Base-by-base conservation (phyloP, 164 flowering plant genomes). In the Magnolia changhungtana region DNA sequence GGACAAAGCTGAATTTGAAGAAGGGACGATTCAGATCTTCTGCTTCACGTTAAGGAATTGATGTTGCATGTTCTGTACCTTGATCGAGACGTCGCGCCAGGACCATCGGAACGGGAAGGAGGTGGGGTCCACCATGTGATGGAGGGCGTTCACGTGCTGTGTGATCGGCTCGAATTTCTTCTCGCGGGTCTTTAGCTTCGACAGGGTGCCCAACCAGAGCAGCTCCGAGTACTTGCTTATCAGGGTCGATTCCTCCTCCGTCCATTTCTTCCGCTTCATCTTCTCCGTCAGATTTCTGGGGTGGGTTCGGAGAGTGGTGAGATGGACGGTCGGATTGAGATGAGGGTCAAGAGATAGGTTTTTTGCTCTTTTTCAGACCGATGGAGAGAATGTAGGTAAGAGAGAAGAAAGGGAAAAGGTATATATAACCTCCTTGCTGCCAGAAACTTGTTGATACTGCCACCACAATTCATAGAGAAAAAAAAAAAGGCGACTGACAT, bases 51-150 rank as follows among this genome's bases (percentile, higher is more conserved):
- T 92, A 72, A 94, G 55, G 79, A 92, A 94, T 85, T 92, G 97
- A 76, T 92, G 96, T 58, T 96, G 87, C 98, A 94, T 94, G 88
- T 94, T 94, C 81, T 94, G 98, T 75, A 94, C 90, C 77, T 94
- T 94, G 82, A 94, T 87, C 19, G 96, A 92, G 3, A 92, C 95
- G 77, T 94, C 98, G 14, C 96, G 89, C 98, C 98, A 94, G 0
- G 97, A 85, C 98, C 97, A 94, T 64, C 80, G 80, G 83, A 92
- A 94, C 13, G 97, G 98, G 82, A 83, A 92, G 76, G 76, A 72
- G 58, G 77, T n/a, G 0, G 97, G 92, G 82, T 92, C 92, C 8
- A 21, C 85, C 37, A 83, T 87, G 72, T 94, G 92, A 80, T 92
- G 95, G 16, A 83, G 75, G 51, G 90, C 63, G 81, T 92, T 94